A percentile compares a stretch with the other conserved stretches of the same genome.
These are phyloP conservation scores for Plantago coronopus DNA, from an alignment of 305 asterid species.

Conservation along the genomic window DNA sequence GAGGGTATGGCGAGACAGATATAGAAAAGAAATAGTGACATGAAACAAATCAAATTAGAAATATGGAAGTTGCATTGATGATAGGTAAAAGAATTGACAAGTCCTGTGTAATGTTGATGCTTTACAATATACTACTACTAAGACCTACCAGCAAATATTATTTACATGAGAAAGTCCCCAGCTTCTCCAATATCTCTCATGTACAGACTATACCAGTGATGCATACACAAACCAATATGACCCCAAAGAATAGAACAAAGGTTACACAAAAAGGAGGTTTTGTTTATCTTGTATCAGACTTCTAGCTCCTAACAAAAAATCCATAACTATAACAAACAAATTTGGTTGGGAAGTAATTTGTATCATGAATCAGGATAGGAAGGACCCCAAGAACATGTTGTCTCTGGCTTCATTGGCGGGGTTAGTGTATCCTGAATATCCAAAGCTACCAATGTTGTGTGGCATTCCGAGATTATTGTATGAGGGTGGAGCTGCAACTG, in stretches of 20 bases:
- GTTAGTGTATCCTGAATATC: conserved; percentile 23
- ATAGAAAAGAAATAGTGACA: too few species aligned
- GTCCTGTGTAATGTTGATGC: too few species aligned
- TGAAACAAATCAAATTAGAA: too few species aligned
- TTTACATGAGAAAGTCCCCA: neutral
- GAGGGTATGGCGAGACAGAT: too few species aligned
- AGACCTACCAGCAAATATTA: neutral
- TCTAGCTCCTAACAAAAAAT: too few species aligned
- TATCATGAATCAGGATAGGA: neutral
- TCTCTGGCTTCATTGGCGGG: conserved; percentile 3
- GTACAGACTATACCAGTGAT: neutral
- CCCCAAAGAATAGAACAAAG: neutral
- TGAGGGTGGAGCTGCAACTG: conserved; percentile 31
- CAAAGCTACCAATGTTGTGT: conserved; percentile 35
- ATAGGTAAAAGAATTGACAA: too few species aligned
- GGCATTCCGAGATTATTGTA: conserved; percentile 44
- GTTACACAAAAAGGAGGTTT: neutral
- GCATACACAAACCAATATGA: neutral
- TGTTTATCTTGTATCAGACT: neutral
- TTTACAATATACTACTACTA: too few species aligned
- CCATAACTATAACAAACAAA: too few species aligned
- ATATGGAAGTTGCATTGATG: too few species aligned
- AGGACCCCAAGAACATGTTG: conserved; percentile 1
- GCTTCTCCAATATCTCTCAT: neutral
- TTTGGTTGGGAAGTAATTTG: too few species aligned